Conservation (phyloP, 2,329 filamentous ascomycete genomes). For the Daldinia sp. region DNA sequence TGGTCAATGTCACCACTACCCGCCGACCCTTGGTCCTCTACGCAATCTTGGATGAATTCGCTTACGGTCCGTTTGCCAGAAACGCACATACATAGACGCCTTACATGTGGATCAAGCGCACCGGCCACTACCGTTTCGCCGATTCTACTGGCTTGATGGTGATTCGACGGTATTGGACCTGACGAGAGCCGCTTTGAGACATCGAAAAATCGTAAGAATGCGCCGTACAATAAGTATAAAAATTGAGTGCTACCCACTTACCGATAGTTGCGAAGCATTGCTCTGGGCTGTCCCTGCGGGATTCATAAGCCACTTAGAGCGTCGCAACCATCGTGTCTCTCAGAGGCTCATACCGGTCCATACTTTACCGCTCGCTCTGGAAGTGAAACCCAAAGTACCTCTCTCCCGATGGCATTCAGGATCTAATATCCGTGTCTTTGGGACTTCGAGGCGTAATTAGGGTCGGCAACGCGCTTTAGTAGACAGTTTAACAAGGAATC, state of each 20-base stretch:
- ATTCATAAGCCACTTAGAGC: not conserved
- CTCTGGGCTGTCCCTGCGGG: not conserved
- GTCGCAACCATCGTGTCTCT: not conserved
- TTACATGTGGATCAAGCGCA: conserved; percentile 5
- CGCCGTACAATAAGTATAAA: not conserved
- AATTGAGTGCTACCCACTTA: conserved; percentile 5
- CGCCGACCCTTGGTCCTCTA: conserved; percentile 27
- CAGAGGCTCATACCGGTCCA: not conserved
- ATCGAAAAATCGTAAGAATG: conserved; percentile 13
- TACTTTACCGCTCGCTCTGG: not conserved
- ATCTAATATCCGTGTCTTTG: conserved; percentile 8
- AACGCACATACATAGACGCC: conserved; percentile 3
- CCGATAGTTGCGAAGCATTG: not conserved
- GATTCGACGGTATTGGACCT: conserved; percentile 4
- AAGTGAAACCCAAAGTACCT: not conserved
- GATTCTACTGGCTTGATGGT: not conserved
- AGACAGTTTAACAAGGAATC: conserved; percentile 1
- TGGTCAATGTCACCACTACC: conserved; percentile 23
- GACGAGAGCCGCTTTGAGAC: conserved; percentile 5
- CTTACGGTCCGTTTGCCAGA: conserved; percentile 27
- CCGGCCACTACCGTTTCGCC: conserved; percentile 1
- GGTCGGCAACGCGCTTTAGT: not conserved
- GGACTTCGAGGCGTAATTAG: conserved; percentile 9
- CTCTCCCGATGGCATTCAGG: conserved; percentile 8
- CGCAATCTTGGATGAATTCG: conserved; percentile 40